These are phyloP conservation scores for Pseudevernia furfuracea DNA, from an alignment of 495 filamentous ascomycete species.

Conservation along the genomic window DNA sequence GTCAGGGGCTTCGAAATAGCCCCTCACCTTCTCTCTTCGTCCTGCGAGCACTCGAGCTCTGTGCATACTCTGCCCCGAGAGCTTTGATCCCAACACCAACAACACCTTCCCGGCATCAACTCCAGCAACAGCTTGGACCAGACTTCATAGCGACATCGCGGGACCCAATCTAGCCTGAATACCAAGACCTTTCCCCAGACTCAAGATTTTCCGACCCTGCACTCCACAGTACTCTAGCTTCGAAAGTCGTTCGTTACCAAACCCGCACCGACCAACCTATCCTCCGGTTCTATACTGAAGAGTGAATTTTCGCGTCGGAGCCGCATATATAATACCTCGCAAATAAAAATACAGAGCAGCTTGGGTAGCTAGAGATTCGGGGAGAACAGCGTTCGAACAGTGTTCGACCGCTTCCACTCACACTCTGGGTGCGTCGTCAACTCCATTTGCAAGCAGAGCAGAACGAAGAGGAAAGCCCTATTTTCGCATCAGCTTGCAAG, in stretches of 20 bases:
- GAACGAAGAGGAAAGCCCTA: background rate
- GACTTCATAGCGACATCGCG: background rate
- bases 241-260: constrained; percentile 2
- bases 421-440: background rate
- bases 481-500: background rate
- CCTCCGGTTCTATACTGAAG: background rate
- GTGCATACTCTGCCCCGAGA: background rate
- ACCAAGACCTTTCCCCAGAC: background rate
- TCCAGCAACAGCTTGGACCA: background rate
- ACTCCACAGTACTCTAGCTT: background rate
- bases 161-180: background rate
- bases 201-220: background rate
- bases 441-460: background rate
- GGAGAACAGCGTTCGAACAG: background rate
- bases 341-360: background rate
- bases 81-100: constrained; percentile 3
- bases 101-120: background rate
- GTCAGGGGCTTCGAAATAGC: constrained; percentile 10
- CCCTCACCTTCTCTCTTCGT: constrained; percentile 3
- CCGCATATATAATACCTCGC: background rate
- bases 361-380: background rate
- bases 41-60: constrained; percentile 5
- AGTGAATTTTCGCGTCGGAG: background rate
- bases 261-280: background rate
- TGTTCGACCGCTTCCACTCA: background rate